Base-by-base conservation (phyloP, 169 alveolate species). In the Prorocentrum cordatum region DNA sequence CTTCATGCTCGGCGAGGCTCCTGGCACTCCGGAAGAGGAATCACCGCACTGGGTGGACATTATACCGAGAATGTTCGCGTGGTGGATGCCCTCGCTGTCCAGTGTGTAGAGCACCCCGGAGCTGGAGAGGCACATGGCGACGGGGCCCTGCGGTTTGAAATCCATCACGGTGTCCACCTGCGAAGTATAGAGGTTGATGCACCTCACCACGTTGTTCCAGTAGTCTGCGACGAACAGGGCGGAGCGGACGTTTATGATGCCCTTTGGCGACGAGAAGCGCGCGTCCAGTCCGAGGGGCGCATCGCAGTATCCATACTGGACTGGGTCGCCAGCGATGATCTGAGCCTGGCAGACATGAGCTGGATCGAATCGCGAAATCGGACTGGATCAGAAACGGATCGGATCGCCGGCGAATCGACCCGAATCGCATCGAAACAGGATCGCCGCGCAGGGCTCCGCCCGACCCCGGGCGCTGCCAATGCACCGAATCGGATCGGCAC, bases 151-250 rank as follows among this genome's bases (percentile, higher is more conserved):
- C 7, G 68, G 68, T 7, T 31, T 58, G 68, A 58, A 3, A 14
- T 58, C 68, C 36, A 58, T 3, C 16, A 58, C 68, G 35, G 68
- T 58, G 68, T 58, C 68, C 29, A 58, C 68, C 68, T 58, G 68
- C 12, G 68, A n/a, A 20, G 68, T 58, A 3, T n/a, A n/a, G 35
- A 58, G 35, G 35, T 58, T 58, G 24, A 58, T 35, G 29, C 33
- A 58, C 29, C 68, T 31, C 18, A 58, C 24, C 68, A 58, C 68
- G 68, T 58, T 58, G 68, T 58, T 58, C 68, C 68, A 58, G 68
- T 58, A 58, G 35, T 58, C 68, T 3, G 68, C 29, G 20, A 58
- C 35, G 32, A 58, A 58, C 33, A 58, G 68, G 18, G 24, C 32
- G 14, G 68, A 20, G 16, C 68, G 68, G 33, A 58, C 14, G 10